Percentiles rank a stretch among this genome's conserved stretches.
Conservation (phyloP, 2,329 filamentous ascomycete genomes). For the Chaetomium globosum region DNA sequence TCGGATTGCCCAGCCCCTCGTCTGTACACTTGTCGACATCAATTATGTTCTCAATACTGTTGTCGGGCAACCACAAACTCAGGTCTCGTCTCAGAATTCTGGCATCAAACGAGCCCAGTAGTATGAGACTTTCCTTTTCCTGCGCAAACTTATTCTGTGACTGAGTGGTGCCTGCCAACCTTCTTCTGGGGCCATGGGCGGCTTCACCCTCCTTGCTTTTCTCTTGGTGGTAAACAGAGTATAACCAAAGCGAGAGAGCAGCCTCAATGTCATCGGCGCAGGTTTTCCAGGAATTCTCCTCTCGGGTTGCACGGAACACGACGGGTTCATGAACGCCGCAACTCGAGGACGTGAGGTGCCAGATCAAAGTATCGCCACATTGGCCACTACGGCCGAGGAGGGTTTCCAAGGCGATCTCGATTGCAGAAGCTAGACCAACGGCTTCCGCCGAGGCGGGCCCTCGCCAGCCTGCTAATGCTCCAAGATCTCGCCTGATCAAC, state of each 20-base stretch:
- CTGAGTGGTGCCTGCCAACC: too few species aligned
- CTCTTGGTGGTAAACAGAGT: neutral
- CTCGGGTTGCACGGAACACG: too few species aligned
- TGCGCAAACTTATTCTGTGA: too few species aligned
- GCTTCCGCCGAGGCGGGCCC: neutral
- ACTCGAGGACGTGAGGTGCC: too few species aligned
- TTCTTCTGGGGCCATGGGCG: too few species aligned
- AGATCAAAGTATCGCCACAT: too few species aligned
- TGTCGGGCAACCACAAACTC: neutral
- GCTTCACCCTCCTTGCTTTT: neutral
- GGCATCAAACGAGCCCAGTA: neutral
- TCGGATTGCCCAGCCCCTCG: too few species aligned
- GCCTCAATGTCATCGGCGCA: slow-evolving; percentile 2
- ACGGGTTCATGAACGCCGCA: too few species aligned
- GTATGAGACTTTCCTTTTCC: neutral
- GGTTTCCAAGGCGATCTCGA: slow-evolving; percentile 1
- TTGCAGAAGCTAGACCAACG: slow-evolving; percentile 1
- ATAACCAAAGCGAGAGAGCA: slow-evolving; percentile 2
- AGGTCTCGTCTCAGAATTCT: neutral
- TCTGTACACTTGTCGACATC: too few species aligned
- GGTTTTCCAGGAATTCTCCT: neutral
- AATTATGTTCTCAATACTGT: neutral
- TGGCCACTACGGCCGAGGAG: neutral
- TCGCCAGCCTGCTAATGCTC: neutral
- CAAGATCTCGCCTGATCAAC: neutral